Evolutionary conservation across 169 alveolate species (phyloP).

Genomic region (Eimeria praecox): DNA sequence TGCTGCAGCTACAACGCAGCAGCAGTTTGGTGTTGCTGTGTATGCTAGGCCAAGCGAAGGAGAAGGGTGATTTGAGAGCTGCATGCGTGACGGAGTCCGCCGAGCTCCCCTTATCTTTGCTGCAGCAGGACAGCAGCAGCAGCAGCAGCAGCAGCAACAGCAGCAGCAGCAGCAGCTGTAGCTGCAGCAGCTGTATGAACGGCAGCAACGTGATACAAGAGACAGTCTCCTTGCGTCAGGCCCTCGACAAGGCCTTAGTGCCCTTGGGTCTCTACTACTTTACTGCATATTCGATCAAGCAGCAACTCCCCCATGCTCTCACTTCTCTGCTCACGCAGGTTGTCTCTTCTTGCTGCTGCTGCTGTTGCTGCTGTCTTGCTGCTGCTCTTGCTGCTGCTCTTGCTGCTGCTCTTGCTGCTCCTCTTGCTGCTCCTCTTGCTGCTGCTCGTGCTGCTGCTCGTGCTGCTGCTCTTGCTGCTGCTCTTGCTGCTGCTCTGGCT

Average conservation of each 20-base stretch:
- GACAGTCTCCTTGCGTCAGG: slow-evolving; percentile 43
- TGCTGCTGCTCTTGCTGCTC: background rate
- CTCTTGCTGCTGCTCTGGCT: background rate
- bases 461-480: background rate
- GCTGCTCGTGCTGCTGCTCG: background rate
- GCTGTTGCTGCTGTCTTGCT: background rate
- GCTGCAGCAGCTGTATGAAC: background rate
- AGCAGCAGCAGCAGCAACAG: background rate
- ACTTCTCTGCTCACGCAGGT: slow-evolving; percentile 6
- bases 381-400: background rate
- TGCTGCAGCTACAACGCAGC: background rate
- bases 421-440: background rate
- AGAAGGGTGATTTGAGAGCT: background rate
- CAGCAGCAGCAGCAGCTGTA: slow-evolving; percentile 1
- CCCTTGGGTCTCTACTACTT: slow-evolving; percentile 13
- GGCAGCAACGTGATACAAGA: background rate
- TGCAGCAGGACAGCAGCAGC: slow-evolving; percentile 21
- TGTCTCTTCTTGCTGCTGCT: background rate
- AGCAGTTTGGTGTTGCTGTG: background rate
- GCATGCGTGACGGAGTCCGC: slow-evolving; percentile 8
- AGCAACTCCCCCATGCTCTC: background rate
- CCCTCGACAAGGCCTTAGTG: background rate
- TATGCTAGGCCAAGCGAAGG: background rate
- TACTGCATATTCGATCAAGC: background rate
- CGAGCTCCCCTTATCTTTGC: slow-evolving; percentile 39